Percentiles rank a stretch among this genome's conserved stretches.
Evolutionary conservation across 352 stramenopile genomes (phyloP).

Genomic region (Phytopythium ostracodes): DNA sequence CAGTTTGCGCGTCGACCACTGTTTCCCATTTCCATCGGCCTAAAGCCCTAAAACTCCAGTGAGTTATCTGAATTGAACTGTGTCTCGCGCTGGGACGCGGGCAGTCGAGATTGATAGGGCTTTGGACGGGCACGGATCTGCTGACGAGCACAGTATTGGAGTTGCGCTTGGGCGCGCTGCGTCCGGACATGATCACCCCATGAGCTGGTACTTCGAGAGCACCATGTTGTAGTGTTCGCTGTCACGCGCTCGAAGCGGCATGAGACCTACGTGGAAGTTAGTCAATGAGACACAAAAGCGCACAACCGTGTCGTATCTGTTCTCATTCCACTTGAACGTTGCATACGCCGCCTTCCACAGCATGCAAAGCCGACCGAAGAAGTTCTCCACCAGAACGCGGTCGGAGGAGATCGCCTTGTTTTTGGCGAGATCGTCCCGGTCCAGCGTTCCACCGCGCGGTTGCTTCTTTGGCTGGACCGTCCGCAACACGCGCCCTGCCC

Average conservation of each 20-base stretch:
- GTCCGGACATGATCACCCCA: not conserved
- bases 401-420: not conserved
- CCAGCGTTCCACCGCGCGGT: not conserved
- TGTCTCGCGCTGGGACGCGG: not conserved
- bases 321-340: constrained; percentile 1
- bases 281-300: not conserved
- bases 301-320: not conserved
- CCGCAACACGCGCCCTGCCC: not conserved
- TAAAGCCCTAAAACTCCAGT: too few relatives aligned
- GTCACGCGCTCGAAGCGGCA: not conserved
- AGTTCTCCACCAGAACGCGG: not conserved
- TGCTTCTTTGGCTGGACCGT: constrained; percentile 3
- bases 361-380: not conserved
- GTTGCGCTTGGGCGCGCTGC: not conserved
- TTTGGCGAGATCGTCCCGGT: not conserved
- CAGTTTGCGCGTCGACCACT: too few relatives aligned
- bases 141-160: not conserved
- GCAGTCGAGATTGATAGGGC: not conserved
- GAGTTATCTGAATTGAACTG: not conserved
- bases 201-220: not conserved
- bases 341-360: not conserved
- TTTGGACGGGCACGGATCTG: not conserved
- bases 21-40: too few relatives aligned
- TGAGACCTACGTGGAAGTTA: not conserved
- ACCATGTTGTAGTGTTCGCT: not conserved